Conservation (phyloP, 225 moss, liverwort and hornwort genomes). For the Sphagnum contortum region DNA sequence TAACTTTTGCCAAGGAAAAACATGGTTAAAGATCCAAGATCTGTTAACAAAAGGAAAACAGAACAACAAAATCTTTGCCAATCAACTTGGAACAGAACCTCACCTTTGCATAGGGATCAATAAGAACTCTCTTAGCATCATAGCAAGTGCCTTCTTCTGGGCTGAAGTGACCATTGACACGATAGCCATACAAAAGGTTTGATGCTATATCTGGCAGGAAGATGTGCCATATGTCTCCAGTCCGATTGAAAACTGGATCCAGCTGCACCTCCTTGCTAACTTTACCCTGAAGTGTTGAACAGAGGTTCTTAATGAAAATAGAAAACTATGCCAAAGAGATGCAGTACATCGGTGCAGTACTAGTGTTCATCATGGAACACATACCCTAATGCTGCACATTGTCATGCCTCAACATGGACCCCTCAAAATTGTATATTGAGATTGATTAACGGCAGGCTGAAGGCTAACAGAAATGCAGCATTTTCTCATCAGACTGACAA, state of each 20-base stretch:
- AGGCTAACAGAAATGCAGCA: too few species aligned
- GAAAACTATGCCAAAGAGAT: not conserved
- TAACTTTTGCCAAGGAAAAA: too few species aligned
- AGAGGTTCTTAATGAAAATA: not conserved
- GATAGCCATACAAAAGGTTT: conserved; percentile 74
- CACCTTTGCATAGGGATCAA: conserved; percentile 93
- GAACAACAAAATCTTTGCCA: too few species aligned
- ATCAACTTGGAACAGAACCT: not conserved
- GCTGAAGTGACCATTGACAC: conserved; percentile 53
- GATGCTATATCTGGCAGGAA: conserved; percentile 57
- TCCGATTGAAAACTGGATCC: conserved; percentile 60
- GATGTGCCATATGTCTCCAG: conserved; percentile 85
- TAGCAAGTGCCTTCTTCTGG: conserved; percentile 71
- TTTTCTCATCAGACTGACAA: not conserved
- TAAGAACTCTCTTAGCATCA: conserved; percentile 46
- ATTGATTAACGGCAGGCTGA: too few species aligned
- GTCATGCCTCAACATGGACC: too few species aligned
- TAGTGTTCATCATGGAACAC: too few species aligned
- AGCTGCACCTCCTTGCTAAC: conserved; percentile 55
- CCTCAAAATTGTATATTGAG: too few species aligned
- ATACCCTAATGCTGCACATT: too few species aligned
- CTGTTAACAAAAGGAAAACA: too few species aligned
- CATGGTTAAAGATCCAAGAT: too few species aligned
- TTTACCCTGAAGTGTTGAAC: conserved; percentile 31
- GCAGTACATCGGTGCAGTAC: too few species aligned